Base-by-base conservation (phyloP, 768 basidiomycete species). In the Leccinellum rugosiceps region DNA sequence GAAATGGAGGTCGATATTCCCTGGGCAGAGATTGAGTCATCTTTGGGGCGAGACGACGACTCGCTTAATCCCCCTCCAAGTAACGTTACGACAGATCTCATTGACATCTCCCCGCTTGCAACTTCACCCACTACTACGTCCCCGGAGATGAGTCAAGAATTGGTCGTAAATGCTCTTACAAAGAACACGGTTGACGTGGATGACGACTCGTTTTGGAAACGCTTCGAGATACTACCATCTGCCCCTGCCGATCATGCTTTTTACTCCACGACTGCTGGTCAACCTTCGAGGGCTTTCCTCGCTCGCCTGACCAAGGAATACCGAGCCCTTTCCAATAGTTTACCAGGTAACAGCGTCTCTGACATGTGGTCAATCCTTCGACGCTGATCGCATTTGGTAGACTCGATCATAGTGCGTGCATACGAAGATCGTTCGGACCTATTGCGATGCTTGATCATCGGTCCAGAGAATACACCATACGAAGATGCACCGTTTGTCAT, bases 401-500 rank as follows among this genome's bases (percentile, higher is more conserved):
- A 94, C 58, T 87, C 88, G 14, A 94, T 98, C 62, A 67, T 96
- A 53, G 91, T 98, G 49, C 85, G 94, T 56, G 88, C 88, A 25
- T 98, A 90, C 68, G 94, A 97, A 71, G 89, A 96, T 69, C 84
- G 94, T 26, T 78, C 84, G 45, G 94, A 98, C 75, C 80, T 98
- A 35, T 72, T 97, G 58, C 84, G 94, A 31, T 90, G 83, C 66
- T 78, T 98, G 50, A 98, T 98, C 58, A 86, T 98, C 60, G 94
- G 94, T 3, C 92, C 94, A 56, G 85, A 89, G 64, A 94, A 94
- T 61, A 97, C 95, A 9, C 94, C 94, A n/a, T 97, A 96, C 63
- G 84, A 92, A 70, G 89, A 95, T 70, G 92, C 92, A 19, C 95
- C 94, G 0, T 95, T 96, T 73, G 87, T 97, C 25, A 96, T 97